These are phyloP conservation scores for Podila epigama DNA, from an alignment of 192 early-diverging fungal genomes.

Conservation along the genomic window DNA sequence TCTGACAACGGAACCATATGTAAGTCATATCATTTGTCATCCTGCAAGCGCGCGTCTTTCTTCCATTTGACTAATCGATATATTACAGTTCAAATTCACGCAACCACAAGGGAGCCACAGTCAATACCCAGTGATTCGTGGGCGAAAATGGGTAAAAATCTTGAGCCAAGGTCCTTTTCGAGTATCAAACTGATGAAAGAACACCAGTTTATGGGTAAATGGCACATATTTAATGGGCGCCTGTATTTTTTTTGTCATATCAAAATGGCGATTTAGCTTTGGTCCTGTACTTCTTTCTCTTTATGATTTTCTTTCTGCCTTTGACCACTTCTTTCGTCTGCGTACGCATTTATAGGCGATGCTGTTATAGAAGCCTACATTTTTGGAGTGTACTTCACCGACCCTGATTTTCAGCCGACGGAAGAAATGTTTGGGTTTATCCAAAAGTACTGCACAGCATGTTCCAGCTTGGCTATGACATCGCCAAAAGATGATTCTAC, in stretches of 20 bases:
- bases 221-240: neutral
- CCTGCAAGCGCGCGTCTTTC: neutral
- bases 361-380: conserved; percentile 7
- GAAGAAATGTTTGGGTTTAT: conserved; percentile 13
- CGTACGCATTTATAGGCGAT: conserved; percentile 1
- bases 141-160: neutral
- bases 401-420: neutral
- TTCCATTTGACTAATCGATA: neutral
- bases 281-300: too few species aligned
- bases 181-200: conserved; percentile 10
- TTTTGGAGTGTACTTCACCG: conserved; percentile 2
- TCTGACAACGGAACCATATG: neutral
- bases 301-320: too few species aligned
- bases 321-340: too few species aligned
- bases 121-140: conserved; percentile 4
- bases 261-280: too few species aligned
- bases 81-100: conserved; percentile 13
- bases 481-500: conserved; percentile 12
- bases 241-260: too few species aligned
- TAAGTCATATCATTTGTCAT: neutral
- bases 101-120: neutral
- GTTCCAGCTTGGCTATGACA: conserved; percentile 1
- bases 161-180: neutral
- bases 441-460: conserved; percentile 13
- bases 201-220: conserved; percentile 24